Evolutionary conservation across 2,329 filamentous ascomycete species (phyloP).

Genomic region (Fusarium bulbicola): DNA sequence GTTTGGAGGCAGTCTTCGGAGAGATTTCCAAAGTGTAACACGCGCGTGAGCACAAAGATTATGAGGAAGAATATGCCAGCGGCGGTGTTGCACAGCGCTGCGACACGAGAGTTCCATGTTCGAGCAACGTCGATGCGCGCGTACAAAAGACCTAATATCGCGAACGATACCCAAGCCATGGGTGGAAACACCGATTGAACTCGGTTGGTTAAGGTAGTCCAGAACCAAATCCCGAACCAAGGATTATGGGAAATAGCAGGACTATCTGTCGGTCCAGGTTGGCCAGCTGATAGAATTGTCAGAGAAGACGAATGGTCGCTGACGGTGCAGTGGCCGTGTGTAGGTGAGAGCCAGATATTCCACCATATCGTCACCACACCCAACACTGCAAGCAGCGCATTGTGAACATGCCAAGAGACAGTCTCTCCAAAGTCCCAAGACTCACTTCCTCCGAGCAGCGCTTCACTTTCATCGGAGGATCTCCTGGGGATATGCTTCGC

Average conservation of each 20-base stretch:
- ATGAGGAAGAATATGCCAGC: slow-evolving; percentile 45
- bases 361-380: slow-evolving; percentile 53
- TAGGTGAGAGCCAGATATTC: slow-evolving; percentile 57
- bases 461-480: slow-evolving; percentile 40
- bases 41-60: slow-evolving; percentile 53
- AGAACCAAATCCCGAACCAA: slow-evolving; percentile 54
- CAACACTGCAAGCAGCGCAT: slow-evolving; percentile 47
- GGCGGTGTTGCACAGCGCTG: slow-evolving; percentile 43
- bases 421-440: neutral
- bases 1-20: slow-evolving; percentile 55
- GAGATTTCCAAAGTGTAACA: slow-evolving; percentile 55
- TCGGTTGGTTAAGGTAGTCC: slow-evolving; percentile 39
- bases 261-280: neutral
- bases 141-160: slow-evolving; percentile 55
- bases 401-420: slow-evolving; percentile 55
- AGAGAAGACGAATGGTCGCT: slow-evolving; percentile 8
- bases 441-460: slow-evolving; percentile 38
- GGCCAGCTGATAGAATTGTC: neutral
- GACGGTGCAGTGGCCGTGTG: slow-evolving; percentile 48
- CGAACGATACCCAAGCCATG: slow-evolving; percentile 58
- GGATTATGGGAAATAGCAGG: slow-evolving; percentile 33
- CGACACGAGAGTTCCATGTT: slow-evolving; percentile 42
- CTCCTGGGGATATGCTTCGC: slow-evolving; percentile 27
- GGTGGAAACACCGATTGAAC: slow-evolving; percentile 55
- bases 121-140: slow-evolving; percentile 50